phyloP scores from a whole-genome alignment of 2,329 filamentous ascomycete genomes.

The Lachnellula occidentalis region DNA sequence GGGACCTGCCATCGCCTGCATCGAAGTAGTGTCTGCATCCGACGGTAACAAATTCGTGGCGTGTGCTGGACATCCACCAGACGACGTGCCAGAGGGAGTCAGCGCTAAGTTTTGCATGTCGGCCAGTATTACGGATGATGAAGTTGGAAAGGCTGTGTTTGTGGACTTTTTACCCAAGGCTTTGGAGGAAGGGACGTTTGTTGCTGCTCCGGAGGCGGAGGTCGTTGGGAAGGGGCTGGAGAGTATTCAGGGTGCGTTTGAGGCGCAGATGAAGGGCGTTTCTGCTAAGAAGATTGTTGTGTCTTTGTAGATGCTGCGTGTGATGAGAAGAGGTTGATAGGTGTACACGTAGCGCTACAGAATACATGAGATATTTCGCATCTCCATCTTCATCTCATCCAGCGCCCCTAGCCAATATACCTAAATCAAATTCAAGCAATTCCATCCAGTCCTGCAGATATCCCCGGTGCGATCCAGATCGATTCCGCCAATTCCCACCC shows the following conservation, averaged over 20 bases:
- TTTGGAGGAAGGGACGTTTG: conserved; percentile 31
- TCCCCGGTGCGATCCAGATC: background rate
- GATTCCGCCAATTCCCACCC: conserved; percentile 3
- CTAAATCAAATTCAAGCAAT: background rate
- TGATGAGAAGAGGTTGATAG: too few species aligned
- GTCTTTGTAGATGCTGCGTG: background rate
- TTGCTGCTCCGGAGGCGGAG: conserved; percentile 34
- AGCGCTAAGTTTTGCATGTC: background rate
- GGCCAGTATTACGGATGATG: conserved; percentile 1
- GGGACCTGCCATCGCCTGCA: background rate
- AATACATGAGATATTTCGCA: too few species aligned
- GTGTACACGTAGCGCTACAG: too few species aligned
- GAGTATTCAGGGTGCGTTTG: conserved; percentile 36
- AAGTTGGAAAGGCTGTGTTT: conserved; percentile 28
- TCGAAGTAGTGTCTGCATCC: background rate
- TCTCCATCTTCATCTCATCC: too few species aligned
- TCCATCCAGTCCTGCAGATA: background rate
- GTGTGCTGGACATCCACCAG: background rate
- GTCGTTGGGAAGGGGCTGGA: conserved; percentile 39
- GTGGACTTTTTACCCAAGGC: conserved; percentile 34
- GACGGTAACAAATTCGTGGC: background rate
- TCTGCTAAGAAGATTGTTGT: conserved; percentile 17
- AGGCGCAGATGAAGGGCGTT: conserved; percentile 18
- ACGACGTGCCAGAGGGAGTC: background rate
- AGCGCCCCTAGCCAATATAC: background rate